Percentiles rank a stretch among this genome's conserved stretches.
phyloP scores from a whole-genome alignment of 2,329 filamentous ascomycete species.

The Alternaria viburni region DNA sequence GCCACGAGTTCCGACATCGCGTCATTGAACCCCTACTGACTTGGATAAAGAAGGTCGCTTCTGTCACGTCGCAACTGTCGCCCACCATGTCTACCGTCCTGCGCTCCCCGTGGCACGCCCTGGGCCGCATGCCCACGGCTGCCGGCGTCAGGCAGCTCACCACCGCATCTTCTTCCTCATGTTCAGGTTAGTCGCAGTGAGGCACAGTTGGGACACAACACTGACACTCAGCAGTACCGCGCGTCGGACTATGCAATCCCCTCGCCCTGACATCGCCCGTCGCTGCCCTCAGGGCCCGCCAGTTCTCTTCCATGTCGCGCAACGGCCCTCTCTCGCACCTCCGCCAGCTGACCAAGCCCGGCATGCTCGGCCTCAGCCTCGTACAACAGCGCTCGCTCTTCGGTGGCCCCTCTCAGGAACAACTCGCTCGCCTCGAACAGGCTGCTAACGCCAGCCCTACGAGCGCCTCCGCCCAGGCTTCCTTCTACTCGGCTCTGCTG shows the following conservation, averaged over 20 bases:
- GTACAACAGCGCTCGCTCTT: constrained; percentile 55
- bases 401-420: constrained; percentile 57
- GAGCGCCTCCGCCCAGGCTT: constrained; percentile 87
- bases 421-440: constrained; percentile 86
- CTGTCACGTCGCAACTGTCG: constrained; percentile 48
- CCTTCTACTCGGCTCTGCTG: constrained; percentile 90
- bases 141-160: constrained; percentile 29
- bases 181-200: constrained; percentile 26
- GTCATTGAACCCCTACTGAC: constrained; percentile 27
- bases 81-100: constrained; percentile 49
- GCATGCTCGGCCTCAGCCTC: constrained; percentile 48
- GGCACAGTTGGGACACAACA: background rate
- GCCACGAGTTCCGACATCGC: constrained; percentile 35
- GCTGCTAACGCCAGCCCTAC: constrained; percentile 90
- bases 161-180: constrained; percentile 15
- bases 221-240: constrained; percentile 34
- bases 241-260: constrained; percentile 45
- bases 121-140: constrained; percentile 29
- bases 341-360: constrained; percentile 37
- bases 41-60: constrained; percentile 52
- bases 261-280: constrained; percentile 38
- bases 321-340: constrained; percentile 41
- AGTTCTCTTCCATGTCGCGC: constrained; percentile 50
- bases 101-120: constrained; percentile 43
- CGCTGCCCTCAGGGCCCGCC: constrained; percentile 31